A percentile compares a stretch with the other conserved stretches of the same genome.
Evolutionary conservation across 805 yeast species (phyloP).

Genomic region (Kodamaea hsintzibuensis): DNA sequence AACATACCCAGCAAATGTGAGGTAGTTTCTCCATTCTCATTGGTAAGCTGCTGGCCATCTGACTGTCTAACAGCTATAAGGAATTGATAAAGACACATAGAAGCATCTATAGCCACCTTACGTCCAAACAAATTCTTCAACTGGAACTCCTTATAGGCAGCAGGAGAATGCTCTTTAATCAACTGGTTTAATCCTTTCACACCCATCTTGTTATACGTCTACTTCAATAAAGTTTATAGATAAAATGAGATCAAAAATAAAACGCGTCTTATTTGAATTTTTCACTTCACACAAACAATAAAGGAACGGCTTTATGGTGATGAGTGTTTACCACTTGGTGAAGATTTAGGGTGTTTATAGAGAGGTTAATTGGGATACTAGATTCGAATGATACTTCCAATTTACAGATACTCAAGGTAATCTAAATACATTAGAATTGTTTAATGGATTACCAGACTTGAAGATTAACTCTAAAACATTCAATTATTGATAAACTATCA

Average conservation of each 20-base stretch:
- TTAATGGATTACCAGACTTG: too few relatives aligned
- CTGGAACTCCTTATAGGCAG: conserved; percentile 72
- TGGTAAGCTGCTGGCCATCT: conserved; percentile 91
- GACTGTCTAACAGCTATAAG: conserved; percentile 94
- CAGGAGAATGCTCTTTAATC: conserved; percentile 86
- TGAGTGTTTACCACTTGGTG: background rate
- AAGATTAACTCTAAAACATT: too few relatives aligned
- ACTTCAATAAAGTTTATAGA: background rate
- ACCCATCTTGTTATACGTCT: conserved; percentile 20
- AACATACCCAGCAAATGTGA: conserved; percentile 97
- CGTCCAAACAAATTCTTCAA: conserved; percentile 88
- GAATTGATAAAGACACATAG: conserved; percentile 96
- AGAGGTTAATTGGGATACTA: too few relatives aligned
- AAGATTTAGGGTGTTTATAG: too few relatives aligned
- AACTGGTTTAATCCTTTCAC: conserved; percentile 70
- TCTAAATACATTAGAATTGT: too few relatives aligned
- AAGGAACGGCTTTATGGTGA: background rate
- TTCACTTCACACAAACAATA: background rate
- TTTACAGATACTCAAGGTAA: too few relatives aligned
- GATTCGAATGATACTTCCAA: too few relatives aligned
- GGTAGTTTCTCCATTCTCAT: conserved; percentile 85
- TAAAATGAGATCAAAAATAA: background rate
- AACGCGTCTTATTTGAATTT: conserved; percentile 1
- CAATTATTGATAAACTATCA: too few relatives aligned
- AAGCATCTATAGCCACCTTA: conserved; percentile 96